Base-by-base conservation (phyloP, 495 filamentous ascomycete genomes). In the Aspergillus cavernicola region DNA sequence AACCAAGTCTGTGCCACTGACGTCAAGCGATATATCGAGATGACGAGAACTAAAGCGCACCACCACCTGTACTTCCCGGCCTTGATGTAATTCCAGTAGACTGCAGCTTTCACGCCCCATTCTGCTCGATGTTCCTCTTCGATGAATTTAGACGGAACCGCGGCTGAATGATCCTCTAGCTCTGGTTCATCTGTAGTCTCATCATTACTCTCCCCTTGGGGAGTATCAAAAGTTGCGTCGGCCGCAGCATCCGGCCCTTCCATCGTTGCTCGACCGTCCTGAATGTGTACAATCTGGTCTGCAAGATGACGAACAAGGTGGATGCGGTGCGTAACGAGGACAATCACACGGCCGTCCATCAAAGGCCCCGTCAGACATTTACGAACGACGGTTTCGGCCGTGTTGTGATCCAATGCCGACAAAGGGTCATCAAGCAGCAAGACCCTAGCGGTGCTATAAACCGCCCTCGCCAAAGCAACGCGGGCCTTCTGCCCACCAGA, bases 71-170 rank as follows among this genome's bases (percentile, higher is more conserved):
- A 74, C 33, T 80, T 83, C 6, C 88, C 88, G 10, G 88, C 86
- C 69, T 82, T 85, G 57, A 95, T 82, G 60, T 91, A 95, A 47
- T 81, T 81, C 88, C 85, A 92, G 56, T 92, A 95, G 0, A 92
- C 85, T 15, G 76, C 73, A 9, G 78, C 75, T 60, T 89, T 75
- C 5, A 95, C 88, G 3, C 87, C 86, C 44, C 89, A 89, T 56
- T 87, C 82, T 0, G 81, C 85, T 40, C 88, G 78, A 59, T 83
- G 75, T 63, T 95, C 89, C 15, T 95, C 88, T 61, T 91, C 84
- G 35, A 92, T 85, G 63, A 95, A 92, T 59, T 89, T 89, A 12
- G 87, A 83, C 1, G 86, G 82, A 10, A 82, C 68, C 0, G 77
- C 75, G 2, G 76, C 75, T 1, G 66, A 65, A 50, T 82, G 66